Evolutionary conservation across 352 stramenopile species (phyloP).

Genomic region (Phytopythium cucurbitacearum): DNA sequence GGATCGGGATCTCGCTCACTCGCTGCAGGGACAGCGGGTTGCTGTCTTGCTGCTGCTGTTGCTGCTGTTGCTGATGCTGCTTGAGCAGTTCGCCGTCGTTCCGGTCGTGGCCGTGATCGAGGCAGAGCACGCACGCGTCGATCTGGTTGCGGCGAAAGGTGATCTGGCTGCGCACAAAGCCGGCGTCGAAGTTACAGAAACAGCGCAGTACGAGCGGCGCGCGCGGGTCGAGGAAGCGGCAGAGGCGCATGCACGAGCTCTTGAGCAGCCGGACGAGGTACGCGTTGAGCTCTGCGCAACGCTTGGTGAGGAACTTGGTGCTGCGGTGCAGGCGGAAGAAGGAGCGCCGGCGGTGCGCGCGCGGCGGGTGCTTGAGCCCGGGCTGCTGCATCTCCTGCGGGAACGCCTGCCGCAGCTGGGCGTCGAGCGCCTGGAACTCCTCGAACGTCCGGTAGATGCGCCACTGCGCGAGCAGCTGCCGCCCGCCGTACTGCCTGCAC

Average conservation of each 20-base stretch:
- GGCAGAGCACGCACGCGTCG: slow-evolving; percentile 47
- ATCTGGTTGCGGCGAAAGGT: slow-evolving; percentile 31
- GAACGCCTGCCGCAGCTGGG: slow-evolving; percentile 60
- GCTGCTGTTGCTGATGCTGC: slow-evolving; percentile 16
- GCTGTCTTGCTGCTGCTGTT: slow-evolving; percentile 15
- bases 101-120: slow-evolving; percentile 32
- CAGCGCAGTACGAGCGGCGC: slow-evolving; percentile 68
- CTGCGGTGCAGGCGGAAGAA: slow-evolving; percentile 60
- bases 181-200: slow-evolving; percentile 82
- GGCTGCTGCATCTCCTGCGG: slow-evolving; percentile 59
- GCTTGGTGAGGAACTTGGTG: slow-evolving; percentile 50
- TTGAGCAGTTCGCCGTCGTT: slow-evolving; percentile 6
- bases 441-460: slow-evolving; percentile 60
- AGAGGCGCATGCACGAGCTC: slow-evolving; percentile 48
- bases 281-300: slow-evolving; percentile 59
- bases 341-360: slow-evolving; percentile 42
- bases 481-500: slow-evolving; percentile 47
- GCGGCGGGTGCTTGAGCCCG: slow-evolving; percentile 19
- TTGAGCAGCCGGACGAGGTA: slow-evolving; percentile 46
- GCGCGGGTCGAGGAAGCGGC: slow-evolving; percentile 62
- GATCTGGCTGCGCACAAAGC: slow-evolving; percentile 36
- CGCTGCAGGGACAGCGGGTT: not conserved
- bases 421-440: slow-evolving; percentile 72
- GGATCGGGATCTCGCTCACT: not conserved
- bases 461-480: slow-evolving; percentile 56